Conservation (phyloP, 805 yeast species). For the Wickerhamomyces queroliae region DNA sequence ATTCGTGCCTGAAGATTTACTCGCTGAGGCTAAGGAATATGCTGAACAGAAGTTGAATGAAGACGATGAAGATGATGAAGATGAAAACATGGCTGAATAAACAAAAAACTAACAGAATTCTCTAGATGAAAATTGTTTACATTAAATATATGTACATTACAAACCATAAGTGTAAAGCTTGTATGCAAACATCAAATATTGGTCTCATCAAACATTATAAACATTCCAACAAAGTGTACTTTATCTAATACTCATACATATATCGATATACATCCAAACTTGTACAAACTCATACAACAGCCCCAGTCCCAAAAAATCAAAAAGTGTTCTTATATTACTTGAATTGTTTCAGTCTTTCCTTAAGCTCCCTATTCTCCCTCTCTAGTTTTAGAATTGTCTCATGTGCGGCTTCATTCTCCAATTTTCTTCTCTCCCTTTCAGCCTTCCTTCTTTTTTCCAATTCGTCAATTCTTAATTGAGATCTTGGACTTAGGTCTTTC, state of each 20-base stretch:
- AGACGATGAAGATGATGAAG: conserved; percentile 61
- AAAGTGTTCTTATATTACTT: not conserved
- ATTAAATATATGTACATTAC: not conserved
- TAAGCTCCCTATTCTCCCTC: conserved; percentile 41
- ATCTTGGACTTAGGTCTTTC: conserved; percentile 26
- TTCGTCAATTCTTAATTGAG: conserved; percentile 51
- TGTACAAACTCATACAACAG: too few relatives aligned
- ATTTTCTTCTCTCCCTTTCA: conserved; percentile 63
- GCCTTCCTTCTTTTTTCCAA: conserved; percentile 60
- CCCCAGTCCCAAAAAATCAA: not conserved
- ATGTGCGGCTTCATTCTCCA: conserved; percentile 53
- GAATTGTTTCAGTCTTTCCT: conserved; percentile 17
- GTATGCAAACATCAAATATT: too few relatives aligned
- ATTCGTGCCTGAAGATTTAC: conserved; percentile 71
- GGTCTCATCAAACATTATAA: too few relatives aligned
- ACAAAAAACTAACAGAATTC: not conserved
- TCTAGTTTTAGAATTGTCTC: conserved; percentile 48
- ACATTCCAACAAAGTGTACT: too few relatives aligned
- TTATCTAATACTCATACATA: too few relatives aligned
- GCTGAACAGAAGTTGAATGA: conserved; percentile 83
- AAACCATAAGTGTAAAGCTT: too few relatives aligned
- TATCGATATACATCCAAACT: too few relatives aligned
- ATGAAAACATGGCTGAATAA: conserved; percentile 33
- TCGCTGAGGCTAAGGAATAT: conserved; percentile 75
- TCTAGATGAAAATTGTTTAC: not conserved